Conservation (phyloP, 129 eudicot genomes). For the Helichrysum umbraculigerum region DNA sequence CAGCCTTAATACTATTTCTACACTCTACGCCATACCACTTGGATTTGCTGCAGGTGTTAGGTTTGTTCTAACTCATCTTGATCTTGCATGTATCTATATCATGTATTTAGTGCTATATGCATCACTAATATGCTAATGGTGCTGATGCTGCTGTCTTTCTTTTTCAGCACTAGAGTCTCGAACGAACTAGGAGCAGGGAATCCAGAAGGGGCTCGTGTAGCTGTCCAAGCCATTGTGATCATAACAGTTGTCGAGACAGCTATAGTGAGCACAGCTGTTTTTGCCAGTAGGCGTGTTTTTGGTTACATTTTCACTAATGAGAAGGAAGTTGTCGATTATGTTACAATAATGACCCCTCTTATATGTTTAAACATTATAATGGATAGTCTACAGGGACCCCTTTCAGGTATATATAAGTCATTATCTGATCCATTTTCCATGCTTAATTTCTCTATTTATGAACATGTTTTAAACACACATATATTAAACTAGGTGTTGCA, state of each 20-base stretch:
- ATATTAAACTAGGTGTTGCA: neutral
- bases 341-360: neutral
- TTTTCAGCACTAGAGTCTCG: slow-evolving; percentile 14
- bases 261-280: neutral
- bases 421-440: neutral
- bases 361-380: slow-evolving; percentile 9
- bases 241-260: neutral
- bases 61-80: neutral
- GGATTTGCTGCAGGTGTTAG: slow-evolving; percentile 11
- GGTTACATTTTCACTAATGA: slow-evolving; percentile 2
- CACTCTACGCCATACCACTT: slow-evolving; percentile 7
- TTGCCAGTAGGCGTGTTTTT: neutral
- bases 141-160: neutral
- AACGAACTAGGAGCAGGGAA: slow-evolving; percentile 17
- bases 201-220: slow-evolving; percentile 14
- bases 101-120: neutral
- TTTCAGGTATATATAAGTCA: slow-evolving; percentile 6
- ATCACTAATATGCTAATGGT: neutral
- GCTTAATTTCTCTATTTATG: neutral
- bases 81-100: neutral
- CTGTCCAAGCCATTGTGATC: neutral
- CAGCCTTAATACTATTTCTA: slow-evolving; percentile 8
- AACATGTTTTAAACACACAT: neutral
- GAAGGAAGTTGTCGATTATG: slow-evolving; percentile 16
- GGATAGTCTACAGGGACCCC: slow-evolving; percentile 4